These are phyloP conservation scores for Pleurotus tuoliensis DNA, from an alignment of 768 basidiomycete genomes.

Conservation along the genomic window DNA sequence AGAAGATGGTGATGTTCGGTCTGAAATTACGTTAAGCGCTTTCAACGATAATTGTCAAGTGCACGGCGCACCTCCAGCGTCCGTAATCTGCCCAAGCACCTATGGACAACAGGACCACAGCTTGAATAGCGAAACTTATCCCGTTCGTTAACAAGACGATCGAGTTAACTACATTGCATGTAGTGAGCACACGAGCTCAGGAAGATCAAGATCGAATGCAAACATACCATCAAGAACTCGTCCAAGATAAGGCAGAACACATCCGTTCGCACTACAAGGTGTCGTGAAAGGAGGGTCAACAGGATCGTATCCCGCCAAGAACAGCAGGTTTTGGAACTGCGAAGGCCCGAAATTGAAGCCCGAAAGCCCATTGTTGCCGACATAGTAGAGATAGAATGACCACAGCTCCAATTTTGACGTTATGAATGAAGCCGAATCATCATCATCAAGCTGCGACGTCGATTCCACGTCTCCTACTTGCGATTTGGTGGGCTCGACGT, in stretches of 20 bases:
- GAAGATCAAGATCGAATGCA: background rate
- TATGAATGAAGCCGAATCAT: background rate
- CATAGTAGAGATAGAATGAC: conserved; percentile 59
- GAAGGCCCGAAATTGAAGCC: conserved; percentile 74
- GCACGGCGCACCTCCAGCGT: conserved; percentile 53
- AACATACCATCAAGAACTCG: conserved; percentile 53
- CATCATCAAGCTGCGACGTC: no score
- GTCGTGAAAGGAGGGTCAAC: conserved; percentile 47
- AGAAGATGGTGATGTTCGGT: conserved; percentile 75
- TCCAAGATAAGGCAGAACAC: conserved; percentile 67
- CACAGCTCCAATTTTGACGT: conserved; percentile 51
- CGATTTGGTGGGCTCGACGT: no score
- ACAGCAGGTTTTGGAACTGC: conserved; percentile 72
- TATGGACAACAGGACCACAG: conserved; percentile 56
- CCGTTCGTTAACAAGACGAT: conserved; percentile 79
- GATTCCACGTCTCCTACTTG: no score
- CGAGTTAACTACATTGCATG: conserved; percentile 52
- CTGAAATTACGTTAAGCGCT: conserved; percentile 25
- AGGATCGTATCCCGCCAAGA: conserved; percentile 70
- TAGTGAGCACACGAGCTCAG: background rate
- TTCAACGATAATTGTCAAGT: background rate
- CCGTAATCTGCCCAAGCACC: conserved; percentile 85
- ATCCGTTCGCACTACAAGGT: conserved; percentile 49
- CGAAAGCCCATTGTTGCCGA: conserved; percentile 66
- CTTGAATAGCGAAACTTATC: conserved; percentile 75